Conservation (phyloP, 371 early-diverging fungal species). For the Parasitella parasitica region DNA sequence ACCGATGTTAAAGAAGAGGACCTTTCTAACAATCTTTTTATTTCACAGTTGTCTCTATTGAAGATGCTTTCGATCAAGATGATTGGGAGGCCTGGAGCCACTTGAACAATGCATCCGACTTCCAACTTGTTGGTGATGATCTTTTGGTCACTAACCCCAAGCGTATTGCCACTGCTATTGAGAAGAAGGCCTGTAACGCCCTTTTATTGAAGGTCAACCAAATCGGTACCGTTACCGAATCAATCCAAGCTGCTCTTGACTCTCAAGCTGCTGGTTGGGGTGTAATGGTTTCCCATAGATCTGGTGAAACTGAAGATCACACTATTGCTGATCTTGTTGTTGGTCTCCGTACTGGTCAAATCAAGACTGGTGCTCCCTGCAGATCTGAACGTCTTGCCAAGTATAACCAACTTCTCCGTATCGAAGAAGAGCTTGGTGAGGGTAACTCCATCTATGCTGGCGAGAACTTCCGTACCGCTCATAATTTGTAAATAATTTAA, state of each 20-base stretch:
- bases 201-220: conserved; percentile 99
- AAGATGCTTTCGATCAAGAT: conserved; percentile 99
- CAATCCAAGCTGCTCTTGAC: conserved; percentile 78
- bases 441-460: conserved; percentile 92
- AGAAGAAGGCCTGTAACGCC: conserved; percentile 94
- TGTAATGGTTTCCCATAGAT: conserved; percentile 99
- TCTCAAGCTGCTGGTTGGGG: conserved; percentile 90
- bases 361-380: conserved; percentile 99
- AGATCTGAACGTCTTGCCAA: conserved; percentile 97
- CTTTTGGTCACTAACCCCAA: conserved; percentile 98
- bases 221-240: conserved; percentile 97
- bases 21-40: neutral
- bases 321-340: conserved; percentile 99
- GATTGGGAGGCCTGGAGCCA: conserved; percentile 94
- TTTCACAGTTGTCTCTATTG: conserved; percentile 84
- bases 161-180: conserved; percentile 88
- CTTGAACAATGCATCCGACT: conserved; percentile 58
- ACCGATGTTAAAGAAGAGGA: neutral
- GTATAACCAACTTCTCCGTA: conserved; percentile 98
- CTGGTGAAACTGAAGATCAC: conserved; percentile 98
- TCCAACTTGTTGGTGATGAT: conserved; percentile 98
- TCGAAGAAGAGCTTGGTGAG: conserved; percentile 84
- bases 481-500: conserved; percentile 58
- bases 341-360: conserved; percentile 96
- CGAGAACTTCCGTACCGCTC: conserved; percentile 87